phyloP scores from a whole-genome alignment of 2,329 filamentous ascomycete genomes.

The Hypomyces rosellus region DNA sequence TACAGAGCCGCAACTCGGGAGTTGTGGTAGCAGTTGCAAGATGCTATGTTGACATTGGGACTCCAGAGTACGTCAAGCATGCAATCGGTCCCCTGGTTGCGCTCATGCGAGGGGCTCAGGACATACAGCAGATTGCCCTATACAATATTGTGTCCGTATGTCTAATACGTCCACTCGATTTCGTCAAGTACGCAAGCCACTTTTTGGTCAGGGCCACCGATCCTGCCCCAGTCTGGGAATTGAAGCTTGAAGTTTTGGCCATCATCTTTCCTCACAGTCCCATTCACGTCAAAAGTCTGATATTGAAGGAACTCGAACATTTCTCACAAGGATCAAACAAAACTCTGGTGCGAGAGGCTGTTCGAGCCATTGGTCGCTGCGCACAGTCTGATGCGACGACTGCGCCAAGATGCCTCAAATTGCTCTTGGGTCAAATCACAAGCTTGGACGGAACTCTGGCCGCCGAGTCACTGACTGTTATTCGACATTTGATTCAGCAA shows the following conservation, averaged over 20 bases:
- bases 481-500: slow-evolving; percentile 91
- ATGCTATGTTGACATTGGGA: slow-evolving; percentile 80
- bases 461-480: slow-evolving; percentile 88
- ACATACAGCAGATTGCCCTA: slow-evolving; percentile 83
- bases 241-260: slow-evolving; percentile 88
- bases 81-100: slow-evolving; percentile 82
- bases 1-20: slow-evolving; percentile 88
- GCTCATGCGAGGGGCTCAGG: slow-evolving; percentile 73
- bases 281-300: slow-evolving; percentile 70
- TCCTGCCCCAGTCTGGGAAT: slow-evolving; percentile 72
- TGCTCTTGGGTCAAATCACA: slow-evolving; percentile 81
- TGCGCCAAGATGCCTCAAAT: slow-evolving; percentile 70
- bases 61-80: slow-evolving; percentile 64
- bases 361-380: slow-evolving; percentile 88
- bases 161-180: slow-evolving; percentile 66
- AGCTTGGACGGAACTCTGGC: slow-evolving; percentile 82
- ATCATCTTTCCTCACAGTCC: slow-evolving; percentile 83
- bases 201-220: slow-evolving; percentile 83
- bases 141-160: slow-evolving; percentile 96
- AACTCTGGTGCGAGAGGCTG: slow-evolving; percentile 77
- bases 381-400: slow-evolving; percentile 70
- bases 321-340: slow-evolving; percentile 73
- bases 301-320: slow-evolving; percentile 89
- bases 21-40: slow-evolving; percentile 84
- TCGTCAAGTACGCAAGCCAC: slow-evolving; percentile 81